Base-by-base conservation (phyloP, 148 eudicot species). In the Rhododendron griersonianum region DNA sequence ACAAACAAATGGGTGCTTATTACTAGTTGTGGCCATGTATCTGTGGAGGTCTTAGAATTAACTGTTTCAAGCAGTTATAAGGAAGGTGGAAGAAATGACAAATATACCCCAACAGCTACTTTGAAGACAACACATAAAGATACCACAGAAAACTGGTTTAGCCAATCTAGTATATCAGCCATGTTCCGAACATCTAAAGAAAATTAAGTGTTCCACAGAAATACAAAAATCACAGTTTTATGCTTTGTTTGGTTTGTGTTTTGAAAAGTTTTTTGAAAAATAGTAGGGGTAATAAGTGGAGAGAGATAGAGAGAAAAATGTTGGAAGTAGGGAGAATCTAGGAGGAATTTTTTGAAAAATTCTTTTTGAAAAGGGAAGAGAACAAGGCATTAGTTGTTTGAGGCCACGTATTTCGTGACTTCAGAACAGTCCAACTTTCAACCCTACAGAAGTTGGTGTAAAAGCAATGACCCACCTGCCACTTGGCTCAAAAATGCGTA, bases 401-500 rank as follows among this genome's bases (percentile, higher is more conserved):
- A 67, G 63, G n/a, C 14, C 78, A 83, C 21, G 23, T 28, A 44
- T n/a, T 74, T 79, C 10, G 44, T 28, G 71, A 25, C 61, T 44
- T 45, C 44, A 48, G 41, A 83, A 83, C 41, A 21, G 78, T 16
- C 51, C 9, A 33, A 50, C 67, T 50, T 51, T 81, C 48, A n/a
- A 78, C 23, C 63, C 53, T n/a, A 83, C n/a, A 61, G 18, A 48
- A 23, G 65, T 28, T 67, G 63, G 11, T n/a, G 37, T 37, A 47
- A 73, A 51, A 47, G 59, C 28, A 6, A 86, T 7, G 57, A 89
- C 93, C 76, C 82, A 98, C 99, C 99, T 93, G 99, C 88, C 81
- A 98, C 99, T 91, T 98, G 99, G 89, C 95, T 94, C 90, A 98
- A 89, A 74, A 95, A 89, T 81, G 96, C 98, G 88, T 91, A 93